phyloP scores from a whole-genome alignment of 2,329 filamentous ascomycete species.

The Fusarium sp. region DNA sequence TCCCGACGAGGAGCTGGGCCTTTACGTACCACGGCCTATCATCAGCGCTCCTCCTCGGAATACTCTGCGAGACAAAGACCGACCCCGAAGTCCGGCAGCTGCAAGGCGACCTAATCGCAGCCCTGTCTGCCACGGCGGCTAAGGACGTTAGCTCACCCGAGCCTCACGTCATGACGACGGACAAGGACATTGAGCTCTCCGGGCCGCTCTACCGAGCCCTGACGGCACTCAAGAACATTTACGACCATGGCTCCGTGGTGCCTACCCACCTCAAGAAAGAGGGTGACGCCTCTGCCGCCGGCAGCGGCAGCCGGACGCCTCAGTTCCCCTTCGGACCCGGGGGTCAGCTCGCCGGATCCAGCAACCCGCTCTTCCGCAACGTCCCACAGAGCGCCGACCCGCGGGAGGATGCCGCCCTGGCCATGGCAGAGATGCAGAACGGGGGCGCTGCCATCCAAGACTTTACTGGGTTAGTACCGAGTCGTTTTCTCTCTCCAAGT shows the following conservation, averaged over 20 bases:
- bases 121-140: constrained; percentile 72
- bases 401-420: constrained; percentile 71
- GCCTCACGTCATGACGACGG: constrained; percentile 64
- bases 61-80: constrained; percentile 71
- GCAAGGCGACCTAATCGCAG: constrained; percentile 73
- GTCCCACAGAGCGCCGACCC: constrained; percentile 57
- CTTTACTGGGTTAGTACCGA: constrained; percentile 53
- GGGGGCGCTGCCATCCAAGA: constrained; percentile 60
- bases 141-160: constrained; percentile 69
- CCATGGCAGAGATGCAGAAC: constrained; percentile 75
- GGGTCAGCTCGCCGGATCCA: constrained; percentile 36
- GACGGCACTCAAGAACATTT: constrained; percentile 72
- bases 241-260: constrained; percentile 71
- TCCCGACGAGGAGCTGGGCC: constrained; percentile 75
- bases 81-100: constrained; percentile 73
- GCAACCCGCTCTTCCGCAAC: constrained; percentile 44
- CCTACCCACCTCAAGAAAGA: constrained; percentile 64
- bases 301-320: constrained; percentile 60
- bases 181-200: constrained; percentile 71
- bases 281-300: constrained; percentile 57
- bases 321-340: constrained; percentile 45
- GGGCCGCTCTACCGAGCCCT: constrained; percentile 72
- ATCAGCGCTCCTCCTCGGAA: constrained; percentile 72
- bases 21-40: constrained; percentile 76
- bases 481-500: not conserved